Percentiles rank a stretch among this genome's conserved stretches.
Evolutionary conservation across 352 stramenopile species (phyloP).

Genomic region (Phytophthora kernoviae): DNA sequence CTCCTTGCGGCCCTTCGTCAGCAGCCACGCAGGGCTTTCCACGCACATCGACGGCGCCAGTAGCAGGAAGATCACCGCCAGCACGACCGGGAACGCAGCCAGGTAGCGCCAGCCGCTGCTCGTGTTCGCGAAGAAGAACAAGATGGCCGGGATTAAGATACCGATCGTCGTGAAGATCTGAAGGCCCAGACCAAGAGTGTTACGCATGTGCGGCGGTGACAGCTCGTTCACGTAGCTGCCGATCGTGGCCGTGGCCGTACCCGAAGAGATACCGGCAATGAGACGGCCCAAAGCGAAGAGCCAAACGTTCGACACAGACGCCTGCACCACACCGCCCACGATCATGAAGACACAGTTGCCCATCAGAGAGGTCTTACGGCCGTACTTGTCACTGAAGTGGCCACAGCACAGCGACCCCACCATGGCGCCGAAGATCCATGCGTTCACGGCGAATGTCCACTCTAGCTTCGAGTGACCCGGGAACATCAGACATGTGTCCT

Average conservation of each 20-base stretch:
- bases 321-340: conserved; percentile 1
- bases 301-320: conserved; percentile 1
- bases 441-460: conserved; percentile 8
- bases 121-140: conserved; percentile 29
- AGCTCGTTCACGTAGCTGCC: conserved; percentile 4
- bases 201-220: conserved; percentile 22
- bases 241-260: conserved; percentile 3
- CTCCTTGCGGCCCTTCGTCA: conserved; percentile 39
- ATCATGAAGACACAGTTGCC: conserved; percentile 2
- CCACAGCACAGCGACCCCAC: conserved; percentile 3
- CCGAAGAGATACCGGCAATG: background rate
- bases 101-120: conserved; percentile 30
- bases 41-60: conserved; percentile 25
- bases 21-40: conserved; percentile 40
- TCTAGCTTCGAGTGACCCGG: conserved; percentile 13
- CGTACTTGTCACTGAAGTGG: conserved; percentile 4
- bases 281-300: conserved; percentile 1
- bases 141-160: conserved; percentile 34
- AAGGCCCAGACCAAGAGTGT: conserved; percentile 41
- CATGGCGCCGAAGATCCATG: conserved; percentile 4
- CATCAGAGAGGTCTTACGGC: background rate
- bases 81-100: conserved; percentile 16
- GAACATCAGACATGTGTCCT: conserved; percentile 19
- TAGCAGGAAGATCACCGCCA: conserved; percentile 19
- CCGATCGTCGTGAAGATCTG: conserved; percentile 38